Conservation (phyloP, 768 basidiomycete genomes). For the Kwoniella sp. region DNA sequence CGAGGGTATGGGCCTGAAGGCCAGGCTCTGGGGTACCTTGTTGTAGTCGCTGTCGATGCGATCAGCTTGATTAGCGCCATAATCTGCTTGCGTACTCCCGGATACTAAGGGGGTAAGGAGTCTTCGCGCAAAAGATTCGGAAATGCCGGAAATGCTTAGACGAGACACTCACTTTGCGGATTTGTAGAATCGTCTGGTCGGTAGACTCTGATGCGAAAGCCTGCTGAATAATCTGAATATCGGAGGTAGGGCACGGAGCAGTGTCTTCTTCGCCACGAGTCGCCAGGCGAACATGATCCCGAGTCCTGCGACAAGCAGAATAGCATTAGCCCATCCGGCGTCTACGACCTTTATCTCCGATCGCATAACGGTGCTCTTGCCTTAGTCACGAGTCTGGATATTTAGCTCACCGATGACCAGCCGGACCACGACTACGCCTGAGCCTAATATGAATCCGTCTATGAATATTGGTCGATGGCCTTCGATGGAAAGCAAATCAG, state of each 20-base stretch:
- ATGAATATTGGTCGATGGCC: slow-evolving; percentile 3
- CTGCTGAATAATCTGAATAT: slow-evolving; percentile 69
- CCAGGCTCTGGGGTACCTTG: slow-evolving; percentile 11
- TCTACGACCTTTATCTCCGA: too few species aligned
- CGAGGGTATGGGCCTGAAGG: slow-evolving; percentile 27
- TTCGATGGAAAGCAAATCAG: background rate
- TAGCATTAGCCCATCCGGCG: too few species aligned
- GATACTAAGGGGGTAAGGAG: too few species aligned
- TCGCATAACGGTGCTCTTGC: too few species aligned
- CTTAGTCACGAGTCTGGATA: background rate
- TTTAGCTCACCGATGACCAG: slow-evolving; percentile 32
- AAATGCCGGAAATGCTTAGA: too few species aligned
- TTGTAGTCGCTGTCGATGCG: slow-evolving; percentile 61
- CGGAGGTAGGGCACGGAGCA: slow-evolving; percentile 78
- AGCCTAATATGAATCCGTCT: slow-evolving; percentile 5
- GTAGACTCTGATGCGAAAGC: slow-evolving; percentile 68
- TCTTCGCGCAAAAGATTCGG: too few species aligned
- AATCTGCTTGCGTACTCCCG: too few species aligned
- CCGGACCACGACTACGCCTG: slow-evolving; percentile 17
- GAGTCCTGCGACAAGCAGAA: slow-evolving; percentile 62
- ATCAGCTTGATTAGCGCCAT: too few species aligned
- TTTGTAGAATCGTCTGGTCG: slow-evolving; percentile 83
- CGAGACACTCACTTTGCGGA: slow-evolving; percentile 78
- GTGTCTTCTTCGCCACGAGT: slow-evolving; percentile 73
- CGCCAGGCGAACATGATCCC: slow-evolving; percentile 83